Evolutionary conservation across 2,329 filamentous ascomycete species (phyloP), one percentile per base, ranked within the genome.

Genomic region (Emericellopsis atlantica): DNA sequence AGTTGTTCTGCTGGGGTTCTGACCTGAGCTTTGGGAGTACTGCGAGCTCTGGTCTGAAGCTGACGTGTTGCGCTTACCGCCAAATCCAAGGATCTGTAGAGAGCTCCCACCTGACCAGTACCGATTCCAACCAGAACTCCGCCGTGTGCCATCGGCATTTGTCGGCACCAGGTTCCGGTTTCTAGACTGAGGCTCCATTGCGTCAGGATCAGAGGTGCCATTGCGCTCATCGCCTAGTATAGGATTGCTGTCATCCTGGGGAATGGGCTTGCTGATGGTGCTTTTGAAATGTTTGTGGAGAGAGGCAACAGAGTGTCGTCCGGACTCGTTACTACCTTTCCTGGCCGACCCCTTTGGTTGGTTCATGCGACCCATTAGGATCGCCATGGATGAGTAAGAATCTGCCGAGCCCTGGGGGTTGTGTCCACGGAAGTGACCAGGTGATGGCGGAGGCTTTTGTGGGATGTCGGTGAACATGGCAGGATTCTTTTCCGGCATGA

Each of bases 51-150:
- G 57, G 29, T 77, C 74, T 4, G 71, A 79, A 16, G 55, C 64
- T n/a, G 67, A 62, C 0, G 74, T 80, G 29, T 62, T 59, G 46
- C 70, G 58, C 53, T 69, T 64, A 31, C 54, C 56, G 12, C 73
- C 75, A 40, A 79, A 73, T 12, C 76, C 78, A 7, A 84, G 64
- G 21, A 81, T 72, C 51, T 81, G 80, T 42, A 81, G 61, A 7
- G 79, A 73, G 48, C 80, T 83, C 40, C 81, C 82, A 39, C 80
- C 81, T 12, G 81, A 84, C 74, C 83, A 87, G 59, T 86, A 87
- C 40, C 76, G 67, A 57, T 84, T 85, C 82, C 82, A 87, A 37
- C 81, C 81, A 4, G 81, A 85, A 50, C 79, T 84, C 52, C 76
- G 69, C 42, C 77, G 69, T 16, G 66, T 61, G 36, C 60, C 61